Evolutionary conservation across 495 filamentous ascomycete genomes (phyloP).

Genomic region (Collariella sp.): DNA sequence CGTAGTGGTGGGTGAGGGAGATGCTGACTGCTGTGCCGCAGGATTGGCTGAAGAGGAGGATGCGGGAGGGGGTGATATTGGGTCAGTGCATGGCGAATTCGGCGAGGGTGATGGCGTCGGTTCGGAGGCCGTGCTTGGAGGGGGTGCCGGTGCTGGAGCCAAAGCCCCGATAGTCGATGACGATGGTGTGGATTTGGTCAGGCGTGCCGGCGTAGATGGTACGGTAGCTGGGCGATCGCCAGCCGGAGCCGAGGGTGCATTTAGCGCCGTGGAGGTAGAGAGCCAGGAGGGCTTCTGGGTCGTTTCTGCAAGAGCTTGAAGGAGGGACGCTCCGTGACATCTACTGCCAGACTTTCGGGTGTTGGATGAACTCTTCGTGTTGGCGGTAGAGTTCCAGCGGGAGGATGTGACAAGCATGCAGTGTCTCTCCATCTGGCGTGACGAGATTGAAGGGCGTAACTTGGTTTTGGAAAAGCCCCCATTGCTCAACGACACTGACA

Average conservation of each 20-base stretch:
- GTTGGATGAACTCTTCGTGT: slow-evolving; percentile 45
- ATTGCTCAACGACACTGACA: slow-evolving; percentile 60
- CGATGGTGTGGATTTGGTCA: slow-evolving; percentile 46
- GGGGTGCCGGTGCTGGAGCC: slow-evolving; percentile 69
- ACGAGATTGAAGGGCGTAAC: slow-evolving; percentile 55
- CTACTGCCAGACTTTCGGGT: slow-evolving; percentile 36
- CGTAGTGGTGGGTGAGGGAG: slow-evolving; percentile 44
- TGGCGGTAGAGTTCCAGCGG: slow-evolving; percentile 52
- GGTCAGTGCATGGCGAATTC: slow-evolving; percentile 59
- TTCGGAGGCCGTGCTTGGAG: slow-evolving; percentile 70
- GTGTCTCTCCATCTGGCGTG: slow-evolving; percentile 44
- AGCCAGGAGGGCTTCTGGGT: slow-evolving; percentile 50
- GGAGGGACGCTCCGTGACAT: slow-evolving; percentile 42
- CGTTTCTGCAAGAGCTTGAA: slow-evolving; percentile 50
- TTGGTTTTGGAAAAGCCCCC: slow-evolving; percentile 74
- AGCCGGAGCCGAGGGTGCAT: slow-evolving; percentile 55
- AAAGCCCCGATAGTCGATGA: slow-evolving; percentile 84
- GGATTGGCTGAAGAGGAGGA: slow-evolving; percentile 76
- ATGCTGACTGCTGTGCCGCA: slow-evolving; percentile 76
- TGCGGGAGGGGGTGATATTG: slow-evolving; percentile 57
- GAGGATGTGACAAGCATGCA: slow-evolving; percentile 65
- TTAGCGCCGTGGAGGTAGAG: slow-evolving; percentile 51
- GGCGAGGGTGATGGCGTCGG: slow-evolving; percentile 61
- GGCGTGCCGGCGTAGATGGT: slow-evolving; percentile 47
- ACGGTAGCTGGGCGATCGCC: slow-evolving; percentile 55